Percentiles rank a stretch among this genome's conserved stretches.
phyloP scores from a whole-genome alignment of 805 yeast genomes.

The Candida loeiensis region DNA sequence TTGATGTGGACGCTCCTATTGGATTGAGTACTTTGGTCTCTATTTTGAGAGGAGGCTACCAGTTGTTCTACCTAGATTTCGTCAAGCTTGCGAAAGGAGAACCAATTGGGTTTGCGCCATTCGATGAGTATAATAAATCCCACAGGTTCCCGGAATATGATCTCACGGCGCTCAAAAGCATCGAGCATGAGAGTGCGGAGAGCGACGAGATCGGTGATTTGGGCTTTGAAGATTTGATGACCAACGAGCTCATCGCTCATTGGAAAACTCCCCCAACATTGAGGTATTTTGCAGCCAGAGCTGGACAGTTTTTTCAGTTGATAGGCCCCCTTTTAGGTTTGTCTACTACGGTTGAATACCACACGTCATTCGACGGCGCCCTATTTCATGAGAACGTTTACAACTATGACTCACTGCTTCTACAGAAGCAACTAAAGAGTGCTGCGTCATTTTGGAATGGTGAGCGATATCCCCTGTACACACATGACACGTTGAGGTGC shows the following conservation, averaged over 20 bases:
- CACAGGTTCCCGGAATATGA: constrained; percentile 10
- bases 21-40: constrained; percentile 37
- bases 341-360: constrained; percentile 52
- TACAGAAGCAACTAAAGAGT: constrained; percentile 26
- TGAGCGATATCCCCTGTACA: constrained; percentile 44
- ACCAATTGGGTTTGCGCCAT: constrained; percentile 38
- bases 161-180: constrained; percentile 2
- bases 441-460: constrained; percentile 60
- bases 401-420: constrained; percentile 28
- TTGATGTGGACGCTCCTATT: constrained; percentile 49
- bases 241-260: constrained; percentile 10
- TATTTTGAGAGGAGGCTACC: constrained; percentile 35
- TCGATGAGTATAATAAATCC: constrained; percentile 26
- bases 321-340: constrained; percentile 35
- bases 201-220: background rate
- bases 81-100: constrained; percentile 44
- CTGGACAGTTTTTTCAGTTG: constrained; percentile 43
- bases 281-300: constrained; percentile 52
- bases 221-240: constrained; percentile 10
- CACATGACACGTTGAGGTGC: constrained; percentile 44
- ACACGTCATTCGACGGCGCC: constrained; percentile 29
- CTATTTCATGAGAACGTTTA: constrained; percentile 40
- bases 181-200: background rate
- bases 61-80: constrained; percentile 41
- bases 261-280: constrained; percentile 60